phyloP scores from a whole-genome alignment of 805 yeast genomes.

The Saturnispora kantuleensis region DNA sequence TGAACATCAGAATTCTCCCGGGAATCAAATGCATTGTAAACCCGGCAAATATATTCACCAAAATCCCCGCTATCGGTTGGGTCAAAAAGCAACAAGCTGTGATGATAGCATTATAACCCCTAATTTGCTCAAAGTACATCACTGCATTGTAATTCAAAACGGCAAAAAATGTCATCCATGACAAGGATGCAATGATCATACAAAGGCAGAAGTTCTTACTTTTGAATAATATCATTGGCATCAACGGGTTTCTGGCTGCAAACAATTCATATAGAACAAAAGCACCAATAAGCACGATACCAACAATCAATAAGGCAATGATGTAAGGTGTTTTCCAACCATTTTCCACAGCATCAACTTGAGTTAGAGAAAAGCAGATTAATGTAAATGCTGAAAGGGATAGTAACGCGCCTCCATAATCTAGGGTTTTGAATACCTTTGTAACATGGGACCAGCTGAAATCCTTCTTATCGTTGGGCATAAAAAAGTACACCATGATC shows the following conservation, averaged over 20 bases:
- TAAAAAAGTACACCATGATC: conserved; percentile 16
- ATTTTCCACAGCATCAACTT: conserved; percentile 30
- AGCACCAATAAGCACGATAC: conserved; percentile 25
- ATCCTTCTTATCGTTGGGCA: conserved; percentile 29
- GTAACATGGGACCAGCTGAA: conserved; percentile 21
- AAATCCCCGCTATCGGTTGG: conserved; percentile 32
- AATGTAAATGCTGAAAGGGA: conserved; percentile 32
- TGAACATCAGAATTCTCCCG: conserved; percentile 29
- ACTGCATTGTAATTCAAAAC: conserved; percentile 30
- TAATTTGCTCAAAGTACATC: conserved; percentile 34
- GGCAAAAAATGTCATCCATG: conserved; percentile 37
- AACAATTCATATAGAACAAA: conserved; percentile 31
- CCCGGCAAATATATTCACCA: conserved; percentile 38
- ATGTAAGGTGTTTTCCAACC: conserved; percentile 41
- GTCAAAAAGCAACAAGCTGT: conserved; percentile 37
- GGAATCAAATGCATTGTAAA: conserved; percentile 35
- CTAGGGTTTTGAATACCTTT: conserved; percentile 23
- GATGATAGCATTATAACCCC: conserved; percentile 29
- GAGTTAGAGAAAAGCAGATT: conserved; percentile 35
- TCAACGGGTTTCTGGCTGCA: conserved; percentile 33
- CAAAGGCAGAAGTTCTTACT: conserved; percentile 30
- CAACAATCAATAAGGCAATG: conserved; percentile 33
- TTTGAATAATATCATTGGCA: conserved; percentile 37
- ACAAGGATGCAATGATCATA: conserved; percentile 29
- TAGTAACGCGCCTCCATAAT: conserved; percentile 35